Percentiles rank a stretch among this genome's conserved stretches.
These are phyloP conservation scores for Acidiella bohemica DNA, from an alignment of 495 filamentous ascomycete species.

Conservation along the genomic window DNA sequence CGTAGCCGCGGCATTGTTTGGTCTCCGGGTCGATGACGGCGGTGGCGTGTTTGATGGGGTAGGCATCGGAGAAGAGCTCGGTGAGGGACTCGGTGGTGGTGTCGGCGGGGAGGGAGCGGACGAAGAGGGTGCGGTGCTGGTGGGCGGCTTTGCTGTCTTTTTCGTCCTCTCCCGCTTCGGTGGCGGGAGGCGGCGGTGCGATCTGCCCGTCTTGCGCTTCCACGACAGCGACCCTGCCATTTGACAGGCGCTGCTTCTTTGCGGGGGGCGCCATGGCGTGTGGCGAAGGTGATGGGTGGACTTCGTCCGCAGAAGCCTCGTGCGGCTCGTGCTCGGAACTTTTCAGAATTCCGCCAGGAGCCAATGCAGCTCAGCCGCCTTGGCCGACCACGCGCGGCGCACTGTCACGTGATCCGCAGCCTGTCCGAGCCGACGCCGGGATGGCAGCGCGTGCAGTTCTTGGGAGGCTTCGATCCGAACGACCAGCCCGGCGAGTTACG, in stretches of 20 bases:
- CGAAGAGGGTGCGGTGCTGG: conserved; percentile 63
- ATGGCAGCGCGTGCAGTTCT: too few relatives aligned
- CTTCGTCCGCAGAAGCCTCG: too few relatives aligned
- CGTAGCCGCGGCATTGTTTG: conserved; percentile 78
- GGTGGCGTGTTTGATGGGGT: conserved; percentile 85
- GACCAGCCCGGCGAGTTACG: too few relatives aligned
- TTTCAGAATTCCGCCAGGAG: too few relatives aligned
- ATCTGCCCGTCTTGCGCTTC: background rate
- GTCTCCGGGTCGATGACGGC: conserved; percentile 70
- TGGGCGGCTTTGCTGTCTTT: background rate
- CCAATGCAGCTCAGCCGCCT: too few relatives aligned
- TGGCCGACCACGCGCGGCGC: too few relatives aligned
- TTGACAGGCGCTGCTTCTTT: conserved; percentile 15
- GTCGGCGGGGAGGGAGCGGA: conserved; percentile 65
- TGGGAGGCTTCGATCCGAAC: too few relatives aligned
- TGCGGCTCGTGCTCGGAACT: too few relatives aligned
- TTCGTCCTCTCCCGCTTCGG: background rate
- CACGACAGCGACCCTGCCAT: conserved; percentile 3
- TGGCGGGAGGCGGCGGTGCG: background rate
- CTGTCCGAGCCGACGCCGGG: too few relatives aligned
- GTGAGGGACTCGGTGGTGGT: conserved; percentile 73
- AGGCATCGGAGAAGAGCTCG: conserved; percentile 81
- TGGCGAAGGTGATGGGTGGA: too few relatives aligned
- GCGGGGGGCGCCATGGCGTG: conserved; percentile 13
- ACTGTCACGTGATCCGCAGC: too few relatives aligned